These are phyloP conservation scores for Panaeolus papilionaceus DNA, from an alignment of 768 basidiomycete species.

Conservation along the genomic window DNA sequence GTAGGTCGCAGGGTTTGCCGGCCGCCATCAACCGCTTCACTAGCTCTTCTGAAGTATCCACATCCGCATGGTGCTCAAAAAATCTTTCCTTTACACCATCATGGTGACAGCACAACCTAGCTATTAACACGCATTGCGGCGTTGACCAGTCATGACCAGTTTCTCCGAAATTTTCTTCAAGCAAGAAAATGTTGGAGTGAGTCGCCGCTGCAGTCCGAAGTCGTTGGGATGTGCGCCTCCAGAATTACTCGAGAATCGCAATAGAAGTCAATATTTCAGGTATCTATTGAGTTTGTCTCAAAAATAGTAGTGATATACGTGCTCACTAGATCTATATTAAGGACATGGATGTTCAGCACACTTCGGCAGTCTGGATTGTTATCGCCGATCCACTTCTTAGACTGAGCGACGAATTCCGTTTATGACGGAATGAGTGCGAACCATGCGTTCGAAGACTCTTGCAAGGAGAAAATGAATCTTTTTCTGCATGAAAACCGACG, in stretches of 20 bases:
- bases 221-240: neutral
- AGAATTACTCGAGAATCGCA: neutral
- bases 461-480: too few relatives aligned
- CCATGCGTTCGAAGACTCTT: neutral
- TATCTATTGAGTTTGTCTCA: neutral
- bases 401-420: neutral
- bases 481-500: too few relatives aligned
- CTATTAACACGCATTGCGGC: too few relatives aligned
- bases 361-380: neutral
- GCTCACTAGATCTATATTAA: neutral
- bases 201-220: neutral
- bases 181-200: neutral
- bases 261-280: neutral
- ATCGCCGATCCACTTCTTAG: neutral
- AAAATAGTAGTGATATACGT: neutral
- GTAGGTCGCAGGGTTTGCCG: too few relatives aligned
- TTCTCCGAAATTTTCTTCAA: neutral
- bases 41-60: conserved; percentile 1
- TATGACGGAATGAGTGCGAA: neutral
- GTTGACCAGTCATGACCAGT: neutral
- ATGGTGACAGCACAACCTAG: neutral
- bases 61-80: neutral
- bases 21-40: neutral
- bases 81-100: neutral
- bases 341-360: neutral